Conservation (phyloP, 73 alveolate species). For the Symbiodinium natans region DNA sequence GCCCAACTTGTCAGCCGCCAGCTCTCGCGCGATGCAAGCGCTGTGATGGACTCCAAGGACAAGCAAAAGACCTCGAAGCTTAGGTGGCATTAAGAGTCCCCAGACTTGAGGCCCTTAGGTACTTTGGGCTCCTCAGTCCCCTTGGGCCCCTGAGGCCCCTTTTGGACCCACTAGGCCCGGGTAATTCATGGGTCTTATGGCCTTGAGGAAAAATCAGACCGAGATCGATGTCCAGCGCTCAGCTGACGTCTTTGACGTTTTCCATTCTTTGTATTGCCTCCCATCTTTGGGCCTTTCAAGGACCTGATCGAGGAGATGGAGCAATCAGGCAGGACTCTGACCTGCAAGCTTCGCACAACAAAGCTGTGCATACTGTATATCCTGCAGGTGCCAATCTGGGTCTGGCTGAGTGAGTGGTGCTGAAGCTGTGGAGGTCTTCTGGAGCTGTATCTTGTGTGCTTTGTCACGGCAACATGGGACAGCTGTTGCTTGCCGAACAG, state of each 20-base stretch:
- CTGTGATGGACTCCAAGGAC: constrained; percentile 66
- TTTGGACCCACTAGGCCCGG: background rate
- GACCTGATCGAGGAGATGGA: constrained; percentile 84
- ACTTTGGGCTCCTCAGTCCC: too few relatives aligned
- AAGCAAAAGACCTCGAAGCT: constrained; percentile 34
- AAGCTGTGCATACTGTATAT: background rate
- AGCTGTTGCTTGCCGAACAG: background rate
- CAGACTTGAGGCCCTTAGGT: too few relatives aligned
- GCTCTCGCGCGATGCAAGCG: constrained; percentile 92
- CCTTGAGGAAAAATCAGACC: background rate
- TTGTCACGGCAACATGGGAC: too few relatives aligned
- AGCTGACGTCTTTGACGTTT: background rate
- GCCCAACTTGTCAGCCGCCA: constrained; percentile 89
- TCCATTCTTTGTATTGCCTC: background rate
- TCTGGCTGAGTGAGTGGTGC: background rate
- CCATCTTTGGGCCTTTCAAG: background rate
- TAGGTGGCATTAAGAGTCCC: too few relatives aligned
- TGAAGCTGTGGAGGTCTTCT: background rate
- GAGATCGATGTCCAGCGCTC: background rate
- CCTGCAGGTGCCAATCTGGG: background rate
- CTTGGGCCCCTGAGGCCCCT: too few relatives aligned
- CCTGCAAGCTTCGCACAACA: background rate
- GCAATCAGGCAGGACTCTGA: constrained; percentile 41
- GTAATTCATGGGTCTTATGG: background rate
- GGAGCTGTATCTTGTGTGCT: background rate